A percentile compares a stretch with the other conserved stretches of the same genome.
phyloP scores from a whole-genome alignment of 2,329 filamentous ascomycete genomes.

The Sporothrix schenckii region DNA sequence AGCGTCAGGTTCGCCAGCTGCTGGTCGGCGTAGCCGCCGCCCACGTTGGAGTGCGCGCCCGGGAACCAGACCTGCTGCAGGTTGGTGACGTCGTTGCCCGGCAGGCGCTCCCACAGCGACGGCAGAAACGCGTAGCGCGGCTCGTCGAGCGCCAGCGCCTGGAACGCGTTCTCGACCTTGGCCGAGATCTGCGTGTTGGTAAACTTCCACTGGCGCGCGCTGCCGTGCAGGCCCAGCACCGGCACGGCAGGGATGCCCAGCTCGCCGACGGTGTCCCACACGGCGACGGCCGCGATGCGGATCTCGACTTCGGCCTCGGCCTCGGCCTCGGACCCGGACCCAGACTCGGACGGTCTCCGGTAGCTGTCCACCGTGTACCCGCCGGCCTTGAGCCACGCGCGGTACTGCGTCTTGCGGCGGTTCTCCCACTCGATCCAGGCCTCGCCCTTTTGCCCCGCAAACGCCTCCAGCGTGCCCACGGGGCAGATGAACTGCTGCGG shows the following conservation, averaged over 20 bases:
- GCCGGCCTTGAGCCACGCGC: slow-evolving; percentile 43
- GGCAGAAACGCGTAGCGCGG: slow-evolving; percentile 49
- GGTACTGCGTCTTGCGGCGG: slow-evolving; percentile 44
- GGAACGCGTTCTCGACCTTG: slow-evolving; percentile 53
- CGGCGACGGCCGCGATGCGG: slow-evolving; percentile 51
- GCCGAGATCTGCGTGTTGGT: slow-evolving; percentile 50
- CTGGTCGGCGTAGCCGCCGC: slow-evolving; percentile 58
- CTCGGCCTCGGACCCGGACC: slow-evolving; percentile 15
- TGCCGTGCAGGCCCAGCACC: slow-evolving; percentile 45
- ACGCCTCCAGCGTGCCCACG: slow-evolving; percentile 36
- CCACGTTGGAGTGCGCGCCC: slow-evolving; percentile 64
- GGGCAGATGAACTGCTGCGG: slow-evolving; percentile 38
- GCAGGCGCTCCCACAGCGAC: slow-evolving; percentile 48
- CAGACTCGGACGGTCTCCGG: no score
- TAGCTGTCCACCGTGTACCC: slow-evolving; percentile 45
- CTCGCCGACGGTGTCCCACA: slow-evolving; percentile 56
- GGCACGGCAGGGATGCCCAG: slow-evolving; percentile 50
- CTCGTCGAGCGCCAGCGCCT: slow-evolving; percentile 56
- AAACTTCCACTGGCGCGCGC: slow-evolving; percentile 44
- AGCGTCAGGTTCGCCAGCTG: slow-evolving; percentile 43
- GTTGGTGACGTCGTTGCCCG: slow-evolving; percentile 39
- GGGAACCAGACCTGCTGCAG: slow-evolving; percentile 58
- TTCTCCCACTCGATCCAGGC: slow-evolving; percentile 43
- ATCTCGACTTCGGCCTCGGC: slow-evolving; percentile 44
- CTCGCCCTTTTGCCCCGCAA: slow-evolving; percentile 39